phyloP scores from a whole-genome alignment of 78 protist species.

The Dictyostelium brefeldianum region DNA sequence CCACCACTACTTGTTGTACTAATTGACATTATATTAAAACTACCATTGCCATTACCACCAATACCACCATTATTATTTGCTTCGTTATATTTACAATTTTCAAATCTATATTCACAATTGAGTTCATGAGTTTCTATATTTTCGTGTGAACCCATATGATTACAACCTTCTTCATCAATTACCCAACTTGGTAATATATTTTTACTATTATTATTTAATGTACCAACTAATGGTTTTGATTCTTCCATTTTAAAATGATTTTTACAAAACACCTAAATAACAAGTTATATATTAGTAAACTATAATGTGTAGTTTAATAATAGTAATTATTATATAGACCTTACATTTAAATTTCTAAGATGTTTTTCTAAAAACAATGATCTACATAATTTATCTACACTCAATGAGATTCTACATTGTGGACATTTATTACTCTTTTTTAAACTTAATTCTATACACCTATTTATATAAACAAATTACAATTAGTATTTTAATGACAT shows the following conservation, averaged over 20 bases:
- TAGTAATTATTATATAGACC: background rate
- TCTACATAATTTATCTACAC: conserved; percentile 22
- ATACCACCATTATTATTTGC: background rate
- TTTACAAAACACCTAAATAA: conserved; percentile 65
- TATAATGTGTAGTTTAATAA: background rate
- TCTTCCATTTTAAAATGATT: conserved; percentile 37
- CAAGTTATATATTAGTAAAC: background rate
- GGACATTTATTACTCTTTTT: conserved; percentile 70
- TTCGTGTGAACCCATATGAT: background rate
- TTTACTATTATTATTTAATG: background rate
- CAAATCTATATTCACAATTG: conserved; percentile 1
- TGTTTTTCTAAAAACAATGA: conserved; percentile 67
- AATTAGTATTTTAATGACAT: background rate
- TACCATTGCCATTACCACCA: background rate
- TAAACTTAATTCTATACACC: conserved; percentile 34
- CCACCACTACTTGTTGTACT: background rate
- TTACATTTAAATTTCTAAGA: conserved; percentile 46
- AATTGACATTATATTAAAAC: background rate
- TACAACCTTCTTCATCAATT: background rate
- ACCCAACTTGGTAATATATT: background rate
- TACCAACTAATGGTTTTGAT: background rate
- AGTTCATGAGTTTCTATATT: background rate
- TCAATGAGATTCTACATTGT: conserved; percentile 45
- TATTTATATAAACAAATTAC: background rate
- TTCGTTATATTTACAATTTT: conserved; percentile 17